Base-by-base conservation (phyloP, 306 rosid genomes). In the Rosa chinensis region DNA sequence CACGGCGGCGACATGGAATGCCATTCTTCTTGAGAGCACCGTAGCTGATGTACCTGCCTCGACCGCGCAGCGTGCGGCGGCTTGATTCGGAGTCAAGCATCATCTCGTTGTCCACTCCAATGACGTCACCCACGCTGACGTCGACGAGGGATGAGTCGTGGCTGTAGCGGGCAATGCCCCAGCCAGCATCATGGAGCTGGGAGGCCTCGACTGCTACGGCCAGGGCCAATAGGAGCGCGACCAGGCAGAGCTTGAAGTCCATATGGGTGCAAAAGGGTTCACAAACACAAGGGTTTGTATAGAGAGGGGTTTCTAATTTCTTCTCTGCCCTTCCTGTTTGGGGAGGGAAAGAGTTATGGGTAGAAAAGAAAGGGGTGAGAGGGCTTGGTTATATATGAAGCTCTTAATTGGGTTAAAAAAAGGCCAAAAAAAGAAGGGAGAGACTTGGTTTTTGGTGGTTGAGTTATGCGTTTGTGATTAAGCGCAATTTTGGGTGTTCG, bases 1-100 rank as follows among this genome's bases (percentile, higher is more conserved):
- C 95, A 0, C 88, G 89, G 10, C 7, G 47, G 4, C 84, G 86
- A 74, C 92, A 90, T 2, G 92, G 92, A 7, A 81, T 49, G 0
- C 42, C 13, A 69, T 89, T 73, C 1, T 72, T 20, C 50, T 2
- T 77, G 5, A 90, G 76, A 11, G 91, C 87, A 3, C 62, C 68
- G 43, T 89, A 89, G 45, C 87, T 42, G 1, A 89, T 82, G 82
- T 35, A 87, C 55, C 47, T 72, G 1, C 10, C 2, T 2, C 73
- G 20, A 0, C 77, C 64, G 0, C 11, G 40, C 0, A 87, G 77
- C 0, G 47, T 37, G 4, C 94, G 81, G 20, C 83, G 85, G 52
- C 10, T 76, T 0, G 62, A 6, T 16, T 85, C 87, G 0, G 90
- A 78, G 61, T 74, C 83, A 78, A 85, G 55, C 81, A 86, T 11